Evolutionary conservation across 164 flowering plant genomes (phyloP), one percentile per base, ranked within the genome.

Genomic region (Pachysandra terminalis): DNA sequence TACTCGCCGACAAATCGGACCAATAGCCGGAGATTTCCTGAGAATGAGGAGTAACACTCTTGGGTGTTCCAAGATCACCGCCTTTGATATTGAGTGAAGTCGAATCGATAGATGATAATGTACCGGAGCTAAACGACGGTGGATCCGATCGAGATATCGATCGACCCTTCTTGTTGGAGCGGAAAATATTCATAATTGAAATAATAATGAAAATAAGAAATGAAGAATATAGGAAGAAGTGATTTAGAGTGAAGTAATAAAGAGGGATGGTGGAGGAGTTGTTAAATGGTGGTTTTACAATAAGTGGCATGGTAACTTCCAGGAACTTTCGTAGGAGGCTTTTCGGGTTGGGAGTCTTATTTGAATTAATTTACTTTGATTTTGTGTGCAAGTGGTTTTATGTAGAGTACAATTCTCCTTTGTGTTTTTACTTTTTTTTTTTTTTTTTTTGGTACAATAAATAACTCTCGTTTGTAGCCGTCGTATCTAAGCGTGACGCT

Each of bases 81-180:
- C 27, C 61, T 52, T 80, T 75, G 40, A 26, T 71, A 53, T 62
- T 56, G 56, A 24, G 21, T 23, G 76, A 68, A 13, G 77, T 48
- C 6, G 72, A 70, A 15, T 71, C 74, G 12, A 84, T 75, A 25
- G 85, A 73, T 1, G 86, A 76, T 13, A 84, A 68, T 19, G 83
- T 24, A 9, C 75, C 80, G 65, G 85, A 80, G 64, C 83, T 75
- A 69, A 80, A 79, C 19, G 81, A 81, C 0, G 81, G 64, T 0
- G 87, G 80, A 40, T 79, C 85, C 25, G 91, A 79, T 28, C 79
- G 55, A 63, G 90, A 73, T 14, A 84, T 69, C 21, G 85, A 70
- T 13, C 75, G 76, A 61, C 73, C 49, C 56, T 77, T 83, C 63
- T 65, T 77, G 41, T 67, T 58, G 66, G 77, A 73, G 9, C 76